Base-by-base conservation (phyloP, 1,284 basidiomycete species). In the Entoloma clypeatum region DNA sequence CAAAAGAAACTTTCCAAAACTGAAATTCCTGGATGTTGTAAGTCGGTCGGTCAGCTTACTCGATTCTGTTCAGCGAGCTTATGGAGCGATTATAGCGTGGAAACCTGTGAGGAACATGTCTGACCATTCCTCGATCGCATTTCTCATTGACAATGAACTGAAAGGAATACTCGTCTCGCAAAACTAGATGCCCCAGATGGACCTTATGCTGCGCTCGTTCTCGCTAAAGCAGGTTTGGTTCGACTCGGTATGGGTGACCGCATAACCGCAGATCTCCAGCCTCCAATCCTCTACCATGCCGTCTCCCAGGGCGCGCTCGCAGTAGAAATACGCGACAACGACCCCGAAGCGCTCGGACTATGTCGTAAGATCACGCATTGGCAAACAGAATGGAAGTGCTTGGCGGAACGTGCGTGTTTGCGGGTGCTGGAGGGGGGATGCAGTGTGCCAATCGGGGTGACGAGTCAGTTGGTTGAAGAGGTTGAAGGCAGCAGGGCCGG, bases 261-360 rank as follows among this genome's bases (percentile, higher is more conserved):
- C 43, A 81, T 93, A 54, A 92, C 92, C 1, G 65, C 79, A 26
- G 83, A 91, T 57, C 65, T 98, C 48, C 64, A 63, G 4, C 77
- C 88, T 4, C 90, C 92, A 2, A 77, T 74, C 1, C 71, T 97
- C 27, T 84, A 82, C 60, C 79, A 96, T 59, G 93, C 96, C 6
- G 94, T 99, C 46, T 90, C 92, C 1, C 95, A 99, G 68, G 95
- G 93, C 29, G 92, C 94, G 5, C 72, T 99, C 21, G 92, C 72
- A 1, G 74, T 98, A 36, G 96, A 99, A 66, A 83, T 95, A 44
- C 85, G 93, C 27, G 64, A 74, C 7, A 73, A 80, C 50, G 92
- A 95, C 59, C 56, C 60, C 0, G 75, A 74, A 44, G 72, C 82
- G 3, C 65, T 74, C 29, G 73, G 75, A 40, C 64, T 92, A 8